Percentiles rank a stretch among this genome's conserved stretches.
These are phyloP conservation scores for Wickerhamomyces canadensis DNA, from an alignment of 805 yeast genomes.

Conservation along the genomic window DNA sequence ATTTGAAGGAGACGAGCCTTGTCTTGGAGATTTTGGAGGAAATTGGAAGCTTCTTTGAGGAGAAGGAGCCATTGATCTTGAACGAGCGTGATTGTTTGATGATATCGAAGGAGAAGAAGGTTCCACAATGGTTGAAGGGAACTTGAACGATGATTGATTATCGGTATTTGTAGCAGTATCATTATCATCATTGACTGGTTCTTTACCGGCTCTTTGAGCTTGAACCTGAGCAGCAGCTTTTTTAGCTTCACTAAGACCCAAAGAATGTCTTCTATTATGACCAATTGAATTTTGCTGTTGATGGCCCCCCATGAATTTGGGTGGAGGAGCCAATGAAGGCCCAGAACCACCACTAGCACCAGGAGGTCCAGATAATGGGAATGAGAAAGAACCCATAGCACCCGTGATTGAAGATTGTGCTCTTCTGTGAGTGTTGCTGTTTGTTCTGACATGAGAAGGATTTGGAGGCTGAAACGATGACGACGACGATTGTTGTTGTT, in stretches of 20 bases:
- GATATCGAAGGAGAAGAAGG: slow-evolving; percentile 18
- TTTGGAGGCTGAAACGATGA: slow-evolving; percentile 24
- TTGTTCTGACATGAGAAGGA: slow-evolving; percentile 3
- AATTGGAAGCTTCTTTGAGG: slow-evolving; percentile 57
- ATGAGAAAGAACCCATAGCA: slow-evolving; percentile 27
- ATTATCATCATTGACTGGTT: slow-evolving; percentile 12
- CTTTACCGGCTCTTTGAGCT: slow-evolving; percentile 50
- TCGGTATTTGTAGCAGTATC: slow-evolving; percentile 7
- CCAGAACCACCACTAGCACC: too few species aligned
- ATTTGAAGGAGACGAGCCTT: slow-evolving; percentile 6
- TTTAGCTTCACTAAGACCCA: slow-evolving; percentile 88
- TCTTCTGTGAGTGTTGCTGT: slow-evolving; percentile 35
- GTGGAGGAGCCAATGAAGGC: slow-evolving; percentile 25
- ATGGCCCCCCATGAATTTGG: slow-evolving; percentile 14
- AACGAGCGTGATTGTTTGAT: slow-evolving; percentile 17
- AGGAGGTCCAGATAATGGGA: too few species aligned
- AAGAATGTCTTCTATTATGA: slow-evolving; percentile 85
- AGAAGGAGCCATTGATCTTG: slow-evolving; percentile 26
- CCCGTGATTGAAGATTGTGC: slow-evolving; percentile 39
- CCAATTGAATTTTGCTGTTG: slow-evolving; percentile 34
- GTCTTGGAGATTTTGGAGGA: slow-evolving; percentile 41
- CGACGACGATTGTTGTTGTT: too few species aligned
- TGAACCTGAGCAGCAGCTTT: slow-evolving; percentile 93
- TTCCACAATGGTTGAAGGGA: slow-evolving; percentile 43
- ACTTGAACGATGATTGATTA: slow-evolving; percentile 43